Percentiles rank a stretch among this genome's conserved stretches.
phyloP scores from a whole-genome alignment of 257 asterid species.

The Nicotiana benthamiana region DNA sequence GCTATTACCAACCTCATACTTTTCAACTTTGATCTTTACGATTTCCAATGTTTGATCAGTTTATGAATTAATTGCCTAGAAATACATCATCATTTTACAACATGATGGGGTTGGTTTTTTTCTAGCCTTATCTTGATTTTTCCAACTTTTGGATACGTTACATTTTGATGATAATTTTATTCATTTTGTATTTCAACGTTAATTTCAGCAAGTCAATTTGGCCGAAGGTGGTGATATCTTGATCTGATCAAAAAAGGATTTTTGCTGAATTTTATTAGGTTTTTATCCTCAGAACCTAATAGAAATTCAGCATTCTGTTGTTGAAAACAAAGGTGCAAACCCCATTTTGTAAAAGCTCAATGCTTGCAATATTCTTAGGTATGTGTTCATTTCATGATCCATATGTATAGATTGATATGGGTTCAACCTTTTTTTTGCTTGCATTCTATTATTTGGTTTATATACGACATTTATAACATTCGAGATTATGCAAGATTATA shows the following conservation, averaged over 20 bases:
- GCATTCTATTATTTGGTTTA: too few relatives aligned
- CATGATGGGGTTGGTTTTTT: background rate
- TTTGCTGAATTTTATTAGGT: constrained; percentile 35
- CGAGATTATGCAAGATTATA: too few relatives aligned
- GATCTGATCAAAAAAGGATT: constrained; percentile 11
- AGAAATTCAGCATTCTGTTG: constrained; percentile 33
- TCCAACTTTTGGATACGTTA: background rate
- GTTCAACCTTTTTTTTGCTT: background rate
- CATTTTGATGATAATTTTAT: too few relatives aligned
- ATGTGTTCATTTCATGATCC: background rate
- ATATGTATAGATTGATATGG: background rate
- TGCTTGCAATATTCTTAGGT: background rate
- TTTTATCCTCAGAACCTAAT: constrained; percentile 21
- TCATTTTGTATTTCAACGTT: too few relatives aligned
- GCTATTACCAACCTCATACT: background rate
- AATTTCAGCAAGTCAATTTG: too few relatives aligned
- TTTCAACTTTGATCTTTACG: background rate
- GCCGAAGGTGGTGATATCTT: background rate
- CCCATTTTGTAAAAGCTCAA: background rate
- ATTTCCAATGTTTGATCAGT: background rate
- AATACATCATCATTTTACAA: background rate
- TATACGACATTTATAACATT: too few relatives aligned
- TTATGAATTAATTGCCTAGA: background rate
- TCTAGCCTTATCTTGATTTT: background rate
- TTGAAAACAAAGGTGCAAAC: background rate